Conservation (phyloP, 148 eudicot species). For the Silene uniflora region DNA sequence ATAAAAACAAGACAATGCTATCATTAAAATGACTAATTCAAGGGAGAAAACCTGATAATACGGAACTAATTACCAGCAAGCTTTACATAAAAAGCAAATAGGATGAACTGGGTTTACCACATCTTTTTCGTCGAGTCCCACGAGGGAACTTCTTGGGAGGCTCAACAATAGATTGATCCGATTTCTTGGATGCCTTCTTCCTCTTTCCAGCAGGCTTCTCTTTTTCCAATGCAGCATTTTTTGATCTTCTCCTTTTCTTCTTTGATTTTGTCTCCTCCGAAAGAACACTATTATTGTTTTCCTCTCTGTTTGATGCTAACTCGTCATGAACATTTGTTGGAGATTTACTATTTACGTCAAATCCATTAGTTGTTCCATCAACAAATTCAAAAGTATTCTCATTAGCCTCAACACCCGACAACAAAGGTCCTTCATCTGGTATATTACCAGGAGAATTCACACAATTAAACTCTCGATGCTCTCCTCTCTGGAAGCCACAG, state of each 20-base stretch:
- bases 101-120: slow-evolving; percentile 38
- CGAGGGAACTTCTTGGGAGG: slow-evolving; percentile 72
- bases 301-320: slow-evolving; percentile 13
- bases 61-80: neutral
- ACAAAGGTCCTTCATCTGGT: slow-evolving; percentile 23
- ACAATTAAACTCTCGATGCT: slow-evolving; percentile 20
- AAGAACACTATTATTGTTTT: slow-evolving; percentile 27
- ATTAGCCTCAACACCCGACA: slow-evolving; percentile 24
- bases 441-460: slow-evolving; percentile 17
- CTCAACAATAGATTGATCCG: slow-evolving; percentile 28
- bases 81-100: neutral
- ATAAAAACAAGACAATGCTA: slow-evolving; percentile 2
- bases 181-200: slow-evolving; percentile 41
- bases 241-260: slow-evolving; percentile 37
- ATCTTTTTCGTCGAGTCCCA: slow-evolving; percentile 60
- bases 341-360: slow-evolving; percentile 22
- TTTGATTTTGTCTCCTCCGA: slow-evolving; percentile 31
- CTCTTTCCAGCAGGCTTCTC: slow-evolving; percentile 51
- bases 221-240: slow-evolving; percentile 40
- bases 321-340: slow-evolving; percentile 19
- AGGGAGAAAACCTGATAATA: neutral
- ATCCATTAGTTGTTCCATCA: slow-evolving; percentile 40
- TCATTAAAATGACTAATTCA: neutral
- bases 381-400: slow-evolving; percentile 30
- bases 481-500: slow-evolving; percentile 28